Conservation (phyloP, 768 basidiomycete genomes). For the Kwoniella bestiolae region DNA sequence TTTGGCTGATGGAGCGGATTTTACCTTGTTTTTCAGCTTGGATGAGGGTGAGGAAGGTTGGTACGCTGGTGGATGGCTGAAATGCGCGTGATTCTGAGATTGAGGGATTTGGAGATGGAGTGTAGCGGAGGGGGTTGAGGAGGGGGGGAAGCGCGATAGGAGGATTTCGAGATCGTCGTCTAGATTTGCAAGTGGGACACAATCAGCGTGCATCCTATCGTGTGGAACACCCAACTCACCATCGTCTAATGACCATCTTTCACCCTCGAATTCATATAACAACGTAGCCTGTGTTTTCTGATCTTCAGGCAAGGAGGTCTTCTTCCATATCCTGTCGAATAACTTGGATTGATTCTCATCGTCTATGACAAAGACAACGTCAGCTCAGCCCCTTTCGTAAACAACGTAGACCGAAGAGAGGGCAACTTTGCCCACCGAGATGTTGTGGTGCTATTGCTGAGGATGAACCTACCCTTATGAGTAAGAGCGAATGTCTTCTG, state of each 20-base stretch:
- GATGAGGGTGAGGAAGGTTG: conserved; percentile 57
- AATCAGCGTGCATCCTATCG: neutral
- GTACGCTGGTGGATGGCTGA: no score
- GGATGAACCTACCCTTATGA: conserved; percentile 48
- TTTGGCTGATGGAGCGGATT: neutral
- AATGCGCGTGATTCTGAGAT: conserved; percentile 38
- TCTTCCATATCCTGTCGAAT: conserved; percentile 17
- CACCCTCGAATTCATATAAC: conserved; percentile 80
- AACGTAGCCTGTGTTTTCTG: conserved; percentile 61
- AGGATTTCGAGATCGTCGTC: conserved; percentile 90
- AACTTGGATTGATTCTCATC: conserved; percentile 6
- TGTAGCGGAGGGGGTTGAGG: conserved; percentile 53
- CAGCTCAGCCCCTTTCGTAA: neutral
- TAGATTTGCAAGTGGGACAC: conserved; percentile 39
- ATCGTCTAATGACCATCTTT: conserved; percentile 86
- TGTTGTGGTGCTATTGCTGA: no score
- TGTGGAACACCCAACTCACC: conserved; percentile 68
- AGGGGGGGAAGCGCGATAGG: conserved; percentile 66
- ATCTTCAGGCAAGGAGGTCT: conserved; percentile 6
- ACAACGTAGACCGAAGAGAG: neutral
- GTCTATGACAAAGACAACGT: no score
- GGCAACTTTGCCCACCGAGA: neutral
- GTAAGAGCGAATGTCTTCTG: conserved; percentile 51
- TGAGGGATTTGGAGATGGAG: conserved; percentile 43
- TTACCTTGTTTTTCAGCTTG: conserved; percentile 27